Conservation (phyloP, 768 basidiomycete genomes). For the Amanita subjunquillea region DNA sequence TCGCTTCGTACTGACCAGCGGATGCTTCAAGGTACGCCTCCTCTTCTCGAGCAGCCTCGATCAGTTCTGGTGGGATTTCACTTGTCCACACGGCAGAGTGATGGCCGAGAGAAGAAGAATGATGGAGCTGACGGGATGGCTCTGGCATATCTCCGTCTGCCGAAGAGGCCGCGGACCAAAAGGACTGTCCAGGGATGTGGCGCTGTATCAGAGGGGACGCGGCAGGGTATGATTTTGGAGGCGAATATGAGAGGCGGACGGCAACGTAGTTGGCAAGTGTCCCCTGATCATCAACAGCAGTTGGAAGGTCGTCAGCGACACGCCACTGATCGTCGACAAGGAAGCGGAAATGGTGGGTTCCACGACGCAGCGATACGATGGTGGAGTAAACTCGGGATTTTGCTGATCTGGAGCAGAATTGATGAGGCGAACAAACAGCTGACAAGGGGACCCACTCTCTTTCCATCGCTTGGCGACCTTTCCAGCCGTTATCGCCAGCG, state of each 20-base stretch:
- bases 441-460: constrained; percentile 38
- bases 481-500: constrained; percentile 71
- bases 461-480: constrained; percentile 55
- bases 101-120: constrained; percentile 9
- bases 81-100: constrained; percentile 54
- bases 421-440: constrained; percentile 9
- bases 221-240: constrained; percentile 12
- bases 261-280: constrained; percentile 91
- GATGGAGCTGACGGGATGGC: constrained; percentile 6
- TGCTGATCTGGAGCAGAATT: constrained; percentile 16
- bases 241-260: constrained; percentile 31
- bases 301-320: constrained; percentile 63
- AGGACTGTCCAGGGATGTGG: constrained; percentile 25
- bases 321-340: constrained; percentile 87
- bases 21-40: constrained; percentile 58
- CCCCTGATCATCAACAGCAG: constrained; percentile 90
- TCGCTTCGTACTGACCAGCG: constrained; percentile 21
- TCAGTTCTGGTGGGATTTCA: constrained; percentile 67
- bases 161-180: constrained; percentile 28
- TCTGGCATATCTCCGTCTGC: constrained; percentile 23
- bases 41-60: constrained; percentile 75
- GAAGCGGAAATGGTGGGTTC: constrained; percentile 92
- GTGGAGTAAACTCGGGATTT: constrained; percentile 22
- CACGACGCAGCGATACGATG: constrained; percentile 58
- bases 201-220: constrained; percentile 7